Evolutionary conservation across 768 basidiomycete species (phyloP), one percentile per base, ranked within the genome.

Genomic region (Pleurotus sapidus): DNA sequence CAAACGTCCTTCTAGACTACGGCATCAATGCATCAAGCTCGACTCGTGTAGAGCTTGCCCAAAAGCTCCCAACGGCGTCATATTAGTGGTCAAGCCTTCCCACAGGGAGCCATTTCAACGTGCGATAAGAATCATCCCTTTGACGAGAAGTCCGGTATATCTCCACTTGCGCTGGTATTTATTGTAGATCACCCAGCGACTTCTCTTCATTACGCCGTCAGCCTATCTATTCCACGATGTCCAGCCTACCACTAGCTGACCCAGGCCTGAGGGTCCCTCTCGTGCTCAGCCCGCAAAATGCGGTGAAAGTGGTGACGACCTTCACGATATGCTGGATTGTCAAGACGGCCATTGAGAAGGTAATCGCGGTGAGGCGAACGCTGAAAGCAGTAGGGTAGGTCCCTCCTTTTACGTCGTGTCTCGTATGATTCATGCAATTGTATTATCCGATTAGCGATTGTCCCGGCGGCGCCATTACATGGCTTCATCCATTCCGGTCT

Each of bases 401-500:
- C 15, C 8, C 6, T 18, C 12, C 42, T n/a, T 3, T 14, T 45
- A n/a, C 20, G 42, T 14, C 9, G 14, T 45, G n/a, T 2, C 20
- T 43, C 42, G 3, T 45, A 5, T 8, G 5, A 34, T 11, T 30
- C 8, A 30, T 3, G 11, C 11, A 34, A 11, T 11, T 11, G 11
- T 34, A 34, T 45, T 45, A 45, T 17, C 5, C 14, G 42, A 5
- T 2, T 25, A 56, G 55, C 11, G 46, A 47, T 48, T 45, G 40
- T 24, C 55, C 55, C 11, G 55, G 46, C 9, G 55, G 43, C 18
- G 23, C 40, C 25, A 24, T 56, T 23, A 45, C 46, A 11, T 56
- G 55, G 55, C 34, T 56, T n/a, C 55, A 56, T 23, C 55, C 55
- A 14, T 56, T 56, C 30, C 55, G 55, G 12, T 56, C 55, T 1